Evolutionary conservation across 2,329 filamentous ascomycete genomes (phyloP).

Genomic region (Ceratocystis alfenasii): DNA sequence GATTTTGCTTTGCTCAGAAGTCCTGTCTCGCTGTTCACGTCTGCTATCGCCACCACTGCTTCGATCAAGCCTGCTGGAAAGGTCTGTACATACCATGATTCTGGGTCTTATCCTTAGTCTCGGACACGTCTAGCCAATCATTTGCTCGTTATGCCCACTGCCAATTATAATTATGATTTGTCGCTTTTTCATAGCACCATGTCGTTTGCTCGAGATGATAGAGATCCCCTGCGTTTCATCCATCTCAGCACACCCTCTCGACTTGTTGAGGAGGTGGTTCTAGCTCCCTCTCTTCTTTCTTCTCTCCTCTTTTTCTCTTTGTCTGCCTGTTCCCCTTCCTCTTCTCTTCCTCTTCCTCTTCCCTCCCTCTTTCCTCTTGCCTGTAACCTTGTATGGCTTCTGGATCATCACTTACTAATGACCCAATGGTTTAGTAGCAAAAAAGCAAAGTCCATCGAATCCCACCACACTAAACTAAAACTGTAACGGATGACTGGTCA

Average conservation of each 20-base stretch:
- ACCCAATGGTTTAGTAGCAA: background rate
- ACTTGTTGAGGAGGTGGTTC: background rate
- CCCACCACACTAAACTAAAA: background rate
- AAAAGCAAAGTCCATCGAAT: background rate
- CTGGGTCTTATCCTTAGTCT: background rate
- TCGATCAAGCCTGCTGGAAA: background rate
- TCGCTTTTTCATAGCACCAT: background rate
- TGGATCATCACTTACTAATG: background rate
- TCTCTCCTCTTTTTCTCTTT: background rate
- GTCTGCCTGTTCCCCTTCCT: background rate
- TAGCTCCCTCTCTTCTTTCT: constrained; percentile 4
- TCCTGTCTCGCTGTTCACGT: no score
- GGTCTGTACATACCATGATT: background rate
- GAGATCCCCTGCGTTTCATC: constrained; percentile 1
- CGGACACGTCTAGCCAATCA: background rate
- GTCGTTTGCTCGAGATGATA: background rate
- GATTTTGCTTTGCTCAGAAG: no score
- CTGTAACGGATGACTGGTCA: no score
- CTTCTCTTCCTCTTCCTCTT: background rate
- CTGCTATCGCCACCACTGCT: background rate
- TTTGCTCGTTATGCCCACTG: background rate
- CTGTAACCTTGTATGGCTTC: constrained; percentile 1
- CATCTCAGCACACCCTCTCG: background rate
- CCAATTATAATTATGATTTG: background rate
- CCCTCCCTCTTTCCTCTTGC: background rate